Conservation (phyloP, 129 eudicot genomes). For the Heracleum sosnowskyi region DNA sequence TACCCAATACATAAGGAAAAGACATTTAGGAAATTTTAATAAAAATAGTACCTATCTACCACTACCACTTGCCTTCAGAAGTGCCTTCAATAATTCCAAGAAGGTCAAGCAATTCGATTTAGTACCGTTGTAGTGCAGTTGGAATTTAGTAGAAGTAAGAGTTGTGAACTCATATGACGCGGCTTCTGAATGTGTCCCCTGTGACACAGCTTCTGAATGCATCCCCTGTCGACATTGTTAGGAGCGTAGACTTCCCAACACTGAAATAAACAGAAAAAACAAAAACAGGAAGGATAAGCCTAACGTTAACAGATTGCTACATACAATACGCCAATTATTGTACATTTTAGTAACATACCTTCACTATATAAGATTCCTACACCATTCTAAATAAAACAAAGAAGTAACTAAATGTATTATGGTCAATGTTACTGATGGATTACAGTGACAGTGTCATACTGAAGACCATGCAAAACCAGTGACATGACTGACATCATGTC, state of each 20-base stretch:
- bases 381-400: background rate
- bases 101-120: constrained; percentile 95
- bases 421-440: background rate
- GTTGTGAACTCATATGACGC: constrained; percentile 98
- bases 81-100: no score
- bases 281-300: background rate
- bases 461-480: background rate
- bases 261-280: constrained; percentile 27
- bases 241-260: constrained; percentile 95
- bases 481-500: background rate
- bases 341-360: background rate
- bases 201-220: constrained; percentile 94
- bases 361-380: background rate
- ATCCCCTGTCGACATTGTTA: constrained; percentile 92
- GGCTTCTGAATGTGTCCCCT: no score
- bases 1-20: no score
- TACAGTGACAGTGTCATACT: background rate
- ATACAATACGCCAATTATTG: background rate
- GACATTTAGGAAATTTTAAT: background rate
- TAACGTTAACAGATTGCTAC: background rate
- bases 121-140: constrained; percentile 94
- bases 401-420: background rate
- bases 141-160: constrained; percentile 96
- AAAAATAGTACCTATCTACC: constrained; percentile 78
- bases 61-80: constrained; percentile 99